A percentile compares a stretch with the other conserved stretches of the same genome.
Evolutionary conservation across 257 asterid genomes (phyloP).

Genomic region (Ilex asprella): DNA sequence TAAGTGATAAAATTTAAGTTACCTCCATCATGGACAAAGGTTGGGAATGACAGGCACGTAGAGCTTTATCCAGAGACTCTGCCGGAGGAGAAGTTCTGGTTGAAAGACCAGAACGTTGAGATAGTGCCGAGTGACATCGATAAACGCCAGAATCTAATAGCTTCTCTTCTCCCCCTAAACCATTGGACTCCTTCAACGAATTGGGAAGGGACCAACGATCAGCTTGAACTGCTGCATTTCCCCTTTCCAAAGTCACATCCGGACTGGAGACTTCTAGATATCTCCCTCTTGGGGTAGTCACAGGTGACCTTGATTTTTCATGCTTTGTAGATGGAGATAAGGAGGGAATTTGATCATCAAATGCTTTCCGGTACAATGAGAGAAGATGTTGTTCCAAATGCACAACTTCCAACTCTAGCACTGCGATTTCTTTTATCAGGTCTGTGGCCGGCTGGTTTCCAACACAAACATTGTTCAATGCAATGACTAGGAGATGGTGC

Average conservation of each 20-base stretch:
- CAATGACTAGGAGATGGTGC: too few species aligned
- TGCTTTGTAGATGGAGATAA: slow-evolving; percentile 48
- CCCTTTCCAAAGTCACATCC: slow-evolving; percentile 32
- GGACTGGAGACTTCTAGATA: slow-evolving; percentile 63
- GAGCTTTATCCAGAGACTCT: slow-evolving; percentile 53
- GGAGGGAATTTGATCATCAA: slow-evolving; percentile 60
- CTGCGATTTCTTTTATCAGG: slow-evolving; percentile 82
- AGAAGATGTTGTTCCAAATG: slow-evolving; percentile 97
- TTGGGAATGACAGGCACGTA: slow-evolving; percentile 91
- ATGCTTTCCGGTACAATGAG: slow-evolving; percentile 80
- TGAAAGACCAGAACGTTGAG: slow-evolving; percentile 45
- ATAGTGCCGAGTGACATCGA: slow-evolving; percentile 79
- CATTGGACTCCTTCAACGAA: slow-evolving; percentile 31
- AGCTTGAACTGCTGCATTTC: slow-evolving; percentile 24
- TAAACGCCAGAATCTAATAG: slow-evolving; percentile 47
- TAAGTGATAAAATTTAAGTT: background rate
- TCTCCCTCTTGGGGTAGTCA: slow-evolving; percentile 64
- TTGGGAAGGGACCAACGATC: slow-evolving; percentile 21
- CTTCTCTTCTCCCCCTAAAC: slow-evolving; percentile 43
- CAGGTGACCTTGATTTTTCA: slow-evolving; percentile 39
- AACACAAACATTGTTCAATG: slow-evolving; percentile 1
- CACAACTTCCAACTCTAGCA: slow-evolving; percentile 86
- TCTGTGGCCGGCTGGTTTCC: slow-evolving; percentile 78
- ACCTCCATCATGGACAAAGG: slow-evolving; percentile 97
- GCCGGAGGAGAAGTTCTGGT: slow-evolving; percentile 51